Percentiles rank a stretch among this genome's conserved stretches.
Evolutionary conservation across 768 basidiomycete species (phyloP).

Genomic region (Boletus patriciae): DNA sequence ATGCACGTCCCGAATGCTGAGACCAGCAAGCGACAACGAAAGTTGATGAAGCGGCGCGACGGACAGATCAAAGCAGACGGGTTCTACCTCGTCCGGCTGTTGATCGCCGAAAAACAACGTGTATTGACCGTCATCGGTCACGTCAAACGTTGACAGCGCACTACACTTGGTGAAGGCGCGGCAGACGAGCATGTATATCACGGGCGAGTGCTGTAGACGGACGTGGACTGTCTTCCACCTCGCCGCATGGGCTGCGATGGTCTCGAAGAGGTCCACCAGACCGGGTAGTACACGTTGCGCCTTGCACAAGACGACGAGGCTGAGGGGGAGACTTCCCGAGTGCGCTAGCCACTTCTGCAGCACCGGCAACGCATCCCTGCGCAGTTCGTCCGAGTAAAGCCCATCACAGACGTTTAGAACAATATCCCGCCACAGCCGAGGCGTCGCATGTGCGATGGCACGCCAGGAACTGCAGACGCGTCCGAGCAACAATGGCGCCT

Average conservation of each 20-base stretch:
- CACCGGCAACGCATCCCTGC: slow-evolving; percentile 19
- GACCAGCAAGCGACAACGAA: slow-evolving; percentile 21
- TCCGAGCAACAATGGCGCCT: slow-evolving; percentile 30
- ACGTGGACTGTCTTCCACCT: slow-evolving; percentile 25
- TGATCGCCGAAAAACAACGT: slow-evolving; percentile 1
- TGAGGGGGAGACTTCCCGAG: slow-evolving; percentile 24
- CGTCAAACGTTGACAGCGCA: slow-evolving; percentile 16
- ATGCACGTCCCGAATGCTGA: slow-evolving; percentile 16
- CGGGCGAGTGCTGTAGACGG: slow-evolving; percentile 20
- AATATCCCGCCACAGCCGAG: slow-evolving; percentile 28
- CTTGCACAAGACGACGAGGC: slow-evolving; percentile 20
- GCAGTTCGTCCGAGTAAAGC: slow-evolving; percentile 19
- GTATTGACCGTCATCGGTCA: slow-evolving; percentile 22
- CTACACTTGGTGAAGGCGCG: slow-evolving; percentile 14
- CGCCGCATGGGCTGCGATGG: slow-evolving; percentile 11
- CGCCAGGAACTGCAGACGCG: slow-evolving; percentile 34
- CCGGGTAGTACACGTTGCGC: slow-evolving; percentile 22
- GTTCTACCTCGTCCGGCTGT: neutral
- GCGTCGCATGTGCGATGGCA: slow-evolving; percentile 24
- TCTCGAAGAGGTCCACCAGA: slow-evolving; percentile 21
- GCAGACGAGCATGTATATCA: slow-evolving; percentile 13
- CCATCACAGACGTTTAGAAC: slow-evolving; percentile 21
- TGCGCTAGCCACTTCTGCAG: slow-evolving; percentile 22
- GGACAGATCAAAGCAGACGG: slow-evolving; percentile 15
- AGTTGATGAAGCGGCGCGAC: slow-evolving; percentile 16